Evolutionary conservation across 805 yeast species (phyloP).

Genomic region (Monosporozyma yasuniensis): DNA sequence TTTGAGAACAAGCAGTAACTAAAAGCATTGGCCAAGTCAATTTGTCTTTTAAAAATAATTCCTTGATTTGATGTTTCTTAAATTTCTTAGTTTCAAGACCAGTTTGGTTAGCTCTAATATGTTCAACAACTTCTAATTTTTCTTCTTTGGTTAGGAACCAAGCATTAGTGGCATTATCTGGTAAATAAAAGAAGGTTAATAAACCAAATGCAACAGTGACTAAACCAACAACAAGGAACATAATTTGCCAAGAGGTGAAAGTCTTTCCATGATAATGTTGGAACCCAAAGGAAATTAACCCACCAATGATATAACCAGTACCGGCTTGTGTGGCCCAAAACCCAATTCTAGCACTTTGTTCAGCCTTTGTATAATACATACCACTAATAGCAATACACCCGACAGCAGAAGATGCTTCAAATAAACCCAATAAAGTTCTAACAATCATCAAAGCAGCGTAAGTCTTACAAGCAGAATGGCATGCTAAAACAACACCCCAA

Average conservation of each 20-base stretch:
- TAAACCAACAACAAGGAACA: conserved; percentile 48
- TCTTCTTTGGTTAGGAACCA: conserved; percentile 35
- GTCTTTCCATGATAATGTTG: conserved; percentile 38
- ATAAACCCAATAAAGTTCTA: conserved; percentile 43
- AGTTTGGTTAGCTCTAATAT: conserved; percentile 40
- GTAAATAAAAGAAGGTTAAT: conserved; percentile 36
- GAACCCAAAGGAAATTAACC: conserved; percentile 42
- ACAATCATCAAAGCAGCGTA: conserved; percentile 50
- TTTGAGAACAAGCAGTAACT: conserved; percentile 39
- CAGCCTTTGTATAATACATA: conserved; percentile 51
- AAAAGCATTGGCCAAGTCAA: conserved; percentile 44
- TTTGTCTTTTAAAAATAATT: conserved; percentile 37
- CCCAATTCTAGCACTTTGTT: conserved; percentile 46
- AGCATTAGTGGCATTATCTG: conserved; percentile 39
- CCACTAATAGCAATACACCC: conserved; percentile 50
- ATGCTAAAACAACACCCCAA: conserved; percentile 48
- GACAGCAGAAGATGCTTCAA: conserved; percentile 49
- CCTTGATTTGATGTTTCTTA: conserved; percentile 38
- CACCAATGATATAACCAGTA: conserved; percentile 38
- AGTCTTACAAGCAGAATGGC: conserved; percentile 44
- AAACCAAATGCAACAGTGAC: conserved; percentile 45
- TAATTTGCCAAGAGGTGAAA: conserved; percentile 52
- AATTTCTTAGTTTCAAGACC: conserved; percentile 43
- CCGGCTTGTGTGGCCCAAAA: conserved; percentile 54
- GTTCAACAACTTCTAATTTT: conserved; percentile 39